Base-by-base conservation (phyloP, 2,329 filamentous ascomycete genomes). In the Xylaria sp. region DNA sequence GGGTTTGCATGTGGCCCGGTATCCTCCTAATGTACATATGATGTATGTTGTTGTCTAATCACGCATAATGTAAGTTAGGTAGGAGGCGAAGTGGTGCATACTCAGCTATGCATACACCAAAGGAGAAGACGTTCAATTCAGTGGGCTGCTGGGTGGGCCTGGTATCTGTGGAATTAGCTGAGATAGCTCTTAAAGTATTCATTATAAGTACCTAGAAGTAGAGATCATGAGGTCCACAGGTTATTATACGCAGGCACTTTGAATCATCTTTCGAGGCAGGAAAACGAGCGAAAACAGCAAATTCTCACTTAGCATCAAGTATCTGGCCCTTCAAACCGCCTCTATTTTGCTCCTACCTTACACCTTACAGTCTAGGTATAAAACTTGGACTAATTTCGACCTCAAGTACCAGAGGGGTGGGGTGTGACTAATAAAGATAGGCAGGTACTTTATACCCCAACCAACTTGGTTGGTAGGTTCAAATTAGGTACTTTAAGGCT, bases 51-150 rank as follows among this genome's bases (percentile, higher is more conserved):
- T 10, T 33, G 33, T 33, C 33, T 33, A 10, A 11, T 38, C 10
- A 38, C 36, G 11, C 36, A 38, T 13, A 38, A 11, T 38, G 36
- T 13, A 38, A 4, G 36, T 11, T 13, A 38, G 36, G 36, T 38
- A 38, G 36, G 36, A 38, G 36, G 36, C 36, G 36, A 38, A 11
- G 11, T 13, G 36, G 9, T 38, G 36, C 36, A 38, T 38, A 38
- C 15, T n/a, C 17, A 17, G 40, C 13, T 28, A 7, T n/a, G 13
- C 17, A 53, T 28, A 28, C 31, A 5, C n/a, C 53, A 54, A 54
- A 33, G 15, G 28, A 54, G 28, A 54, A 28, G 56, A 64, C 56
- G 60, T 69, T 61, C 65, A 70, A 63, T 57, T 65, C 40, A 64
- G 64, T 38, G 56, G 60, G 28, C 13, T 51, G 44, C 9, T 59